A percentile compares a stretch with the other conserved stretches of the same genome.
Evolutionary conservation across 176 grass and related monocot species (phyloP).

Genomic region (Triticum timopheevii): DNA sequence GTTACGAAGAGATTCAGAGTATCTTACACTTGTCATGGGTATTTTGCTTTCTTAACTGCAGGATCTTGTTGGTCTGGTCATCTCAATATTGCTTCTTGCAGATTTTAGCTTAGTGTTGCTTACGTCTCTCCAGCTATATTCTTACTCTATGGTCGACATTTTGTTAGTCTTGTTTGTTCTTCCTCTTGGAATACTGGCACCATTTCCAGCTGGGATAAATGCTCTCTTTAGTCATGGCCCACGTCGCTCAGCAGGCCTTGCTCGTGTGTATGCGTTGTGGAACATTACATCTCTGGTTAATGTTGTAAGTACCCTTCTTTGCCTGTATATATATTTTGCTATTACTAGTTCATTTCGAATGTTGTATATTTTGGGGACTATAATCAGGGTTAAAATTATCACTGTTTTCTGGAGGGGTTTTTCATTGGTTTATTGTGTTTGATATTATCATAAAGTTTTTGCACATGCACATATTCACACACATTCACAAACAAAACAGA

Average conservation of each 20-base stretch:
- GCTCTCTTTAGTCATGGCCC: constrained; percentile 99
- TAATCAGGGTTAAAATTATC: neutral
- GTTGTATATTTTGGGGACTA: neutral
- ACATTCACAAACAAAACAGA: constrained; percentile 12
- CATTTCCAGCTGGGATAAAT: constrained; percentile 98
- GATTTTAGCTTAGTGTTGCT: constrained; percentile 97
- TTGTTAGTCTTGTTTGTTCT: constrained; percentile 95
- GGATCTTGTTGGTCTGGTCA: constrained; percentile 92
- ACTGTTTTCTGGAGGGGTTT: neutral
- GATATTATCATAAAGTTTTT: neutral
- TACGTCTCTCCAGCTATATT: constrained; percentile 94
- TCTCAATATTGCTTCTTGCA: constrained; percentile 89
- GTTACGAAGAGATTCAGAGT: neutral
- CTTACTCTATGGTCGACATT: constrained; percentile 82
- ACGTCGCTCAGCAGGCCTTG: constrained; percentile 85
- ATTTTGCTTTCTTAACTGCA: constrained; percentile 48
- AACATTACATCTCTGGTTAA: constrained; percentile 98
- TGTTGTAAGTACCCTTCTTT: constrained; percentile 67
- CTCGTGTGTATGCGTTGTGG: constrained; percentile 98
- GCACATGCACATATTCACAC: neutral
- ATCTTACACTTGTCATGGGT: constrained; percentile 22
- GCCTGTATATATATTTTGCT: neutral
- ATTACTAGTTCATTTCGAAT: neutral
- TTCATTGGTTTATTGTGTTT: neutral
- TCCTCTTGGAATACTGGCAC: constrained; percentile 92